These are phyloP conservation scores for Daedalea quercina DNA, from an alignment of 768 basidiomycete species.

Conservation along the genomic window DNA sequence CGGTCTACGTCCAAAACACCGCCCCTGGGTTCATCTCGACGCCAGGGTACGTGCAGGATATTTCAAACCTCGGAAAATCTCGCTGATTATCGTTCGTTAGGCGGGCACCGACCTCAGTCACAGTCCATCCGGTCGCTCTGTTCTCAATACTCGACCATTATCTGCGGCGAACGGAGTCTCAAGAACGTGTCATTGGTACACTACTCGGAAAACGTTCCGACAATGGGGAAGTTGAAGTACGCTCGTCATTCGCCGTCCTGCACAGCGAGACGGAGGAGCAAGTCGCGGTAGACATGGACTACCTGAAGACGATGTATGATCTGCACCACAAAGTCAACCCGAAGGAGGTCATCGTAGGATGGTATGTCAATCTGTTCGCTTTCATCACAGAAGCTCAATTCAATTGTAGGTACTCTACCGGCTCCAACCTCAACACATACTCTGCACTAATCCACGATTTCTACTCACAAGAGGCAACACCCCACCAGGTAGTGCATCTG, in stretches of 20 bases:
- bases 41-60: slow-evolving; percentile 20
- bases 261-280: slow-evolving; percentile 91
- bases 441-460: slow-evolving; percentile 98
- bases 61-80: slow-evolving; percentile 18
- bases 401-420: slow-evolving; percentile 81
- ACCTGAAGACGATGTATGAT: slow-evolving; percentile 90
- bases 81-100: slow-evolving; percentile 29
- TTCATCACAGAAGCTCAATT: not conserved
- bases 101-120: slow-evolving; percentile 65
- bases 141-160: slow-evolving; percentile 97
- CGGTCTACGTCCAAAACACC: slow-evolving; percentile 32
- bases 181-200: slow-evolving; percentile 92
- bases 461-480: slow-evolving; percentile 87
- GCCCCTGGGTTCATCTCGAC: slow-evolving; percentile 23
- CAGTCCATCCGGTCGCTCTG: slow-evolving; percentile 86
- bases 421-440: slow-evolving; percentile 85
- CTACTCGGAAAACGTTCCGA: slow-evolving; percentile 78
- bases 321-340: slow-evolving; percentile 79
- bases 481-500: slow-evolving; percentile 86
- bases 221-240: slow-evolving; percentile 55
- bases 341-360: slow-evolving; percentile 90
- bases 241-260: slow-evolving; percentile 84
- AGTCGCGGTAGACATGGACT: slow-evolving; percentile 95
- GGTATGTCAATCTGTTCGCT: slow-evolving; percentile 45
- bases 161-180: slow-evolving; percentile 74